Evolutionary conservation across 768 basidiomycete genomes (phyloP), one percentile per base, ranked within the genome.

Genomic region (Hericium erinaceus): DNA sequence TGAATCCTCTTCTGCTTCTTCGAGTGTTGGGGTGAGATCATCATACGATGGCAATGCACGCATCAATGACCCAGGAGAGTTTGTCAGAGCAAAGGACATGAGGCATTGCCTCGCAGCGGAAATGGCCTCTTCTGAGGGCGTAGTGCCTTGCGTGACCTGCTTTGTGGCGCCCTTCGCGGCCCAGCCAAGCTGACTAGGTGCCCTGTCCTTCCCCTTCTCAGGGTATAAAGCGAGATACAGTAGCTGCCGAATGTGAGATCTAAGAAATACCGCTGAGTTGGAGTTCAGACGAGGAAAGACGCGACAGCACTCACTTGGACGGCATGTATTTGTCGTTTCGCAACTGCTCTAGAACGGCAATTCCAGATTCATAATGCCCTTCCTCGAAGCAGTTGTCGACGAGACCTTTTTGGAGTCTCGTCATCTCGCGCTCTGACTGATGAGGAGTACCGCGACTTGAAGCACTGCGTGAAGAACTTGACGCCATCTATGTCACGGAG

Each of bases 371-470:
- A 61, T 86, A 88, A 58, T 89, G 85, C 16, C 83, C 81, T 67
- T 91, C 89, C 64, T 91, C 89, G 18, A 90, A 80, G 58, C 84
- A 84, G 55, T 77, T 82, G 65, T 90, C 86, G 18, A 89, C 84
- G 4, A 87, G 70, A 38, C 75, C 76, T 20, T 55, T 58, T 8
- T 48, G 55, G 0, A 60, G 51, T 15, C 61, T 12, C 15, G 58
- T 57, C n/a, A 53, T 57, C 12, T 26, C 55, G 33, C 40, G 10
- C n/a, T 54, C 54, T 1, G 57, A 37, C 46, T 15, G 49, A 37
- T 55, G 41, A 48, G 49, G 53, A 5, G 50, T 40, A 13, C 37
- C 33, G 33, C 44, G 44, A 10, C 33, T 33, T 33, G 33, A 33
- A 33, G 33, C 33, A 33, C 8, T 2, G 33, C 33, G 7, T 8